phyloP scores from a whole-genome alignment of 2,329 filamentous ascomycete species.

The Calycina marina region DNA sequence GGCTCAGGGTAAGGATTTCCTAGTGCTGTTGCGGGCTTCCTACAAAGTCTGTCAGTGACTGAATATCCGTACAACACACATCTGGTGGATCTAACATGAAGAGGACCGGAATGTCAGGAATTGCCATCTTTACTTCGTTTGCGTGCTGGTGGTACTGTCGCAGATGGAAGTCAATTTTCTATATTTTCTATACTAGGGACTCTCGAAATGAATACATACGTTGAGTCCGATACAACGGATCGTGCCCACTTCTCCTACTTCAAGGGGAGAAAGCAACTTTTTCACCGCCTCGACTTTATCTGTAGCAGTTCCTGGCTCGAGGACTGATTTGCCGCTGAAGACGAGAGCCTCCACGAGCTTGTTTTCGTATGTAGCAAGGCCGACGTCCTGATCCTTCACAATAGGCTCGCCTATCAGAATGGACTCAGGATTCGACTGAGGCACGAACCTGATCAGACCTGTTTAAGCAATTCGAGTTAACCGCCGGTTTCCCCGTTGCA shows the following conservation, averaged over 20 bases:
- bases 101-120: constrained; percentile 28
- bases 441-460: too few species aligned
- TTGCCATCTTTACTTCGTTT: constrained; percentile 28
- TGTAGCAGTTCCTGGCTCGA: constrained; percentile 37
- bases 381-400: too few species aligned
- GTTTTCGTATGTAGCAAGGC: too few species aligned
- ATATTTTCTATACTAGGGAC: not conserved
- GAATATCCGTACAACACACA: not conserved
- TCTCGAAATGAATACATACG: constrained; percentile 19
- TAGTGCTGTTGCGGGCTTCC: constrained; percentile 15
- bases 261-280: constrained; percentile 29
- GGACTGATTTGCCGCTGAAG: constrained; percentile 42
- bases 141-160: constrained; percentile 33
- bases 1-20: constrained; percentile 22
- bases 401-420: too few species aligned
- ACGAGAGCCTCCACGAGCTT: too few species aligned
- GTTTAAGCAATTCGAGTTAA: too few species aligned
- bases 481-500: too few species aligned
- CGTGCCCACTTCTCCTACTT: constrained; percentile 29
- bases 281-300: constrained; percentile 30
- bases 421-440: too few species aligned
- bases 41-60: not conserved
- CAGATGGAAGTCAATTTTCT: too few species aligned
- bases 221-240: constrained; percentile 37
- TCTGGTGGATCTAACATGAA: constrained; percentile 9